phyloP scores from a whole-genome alignment of 768 basidiomycete species.

The Mycena pura region DNA sequence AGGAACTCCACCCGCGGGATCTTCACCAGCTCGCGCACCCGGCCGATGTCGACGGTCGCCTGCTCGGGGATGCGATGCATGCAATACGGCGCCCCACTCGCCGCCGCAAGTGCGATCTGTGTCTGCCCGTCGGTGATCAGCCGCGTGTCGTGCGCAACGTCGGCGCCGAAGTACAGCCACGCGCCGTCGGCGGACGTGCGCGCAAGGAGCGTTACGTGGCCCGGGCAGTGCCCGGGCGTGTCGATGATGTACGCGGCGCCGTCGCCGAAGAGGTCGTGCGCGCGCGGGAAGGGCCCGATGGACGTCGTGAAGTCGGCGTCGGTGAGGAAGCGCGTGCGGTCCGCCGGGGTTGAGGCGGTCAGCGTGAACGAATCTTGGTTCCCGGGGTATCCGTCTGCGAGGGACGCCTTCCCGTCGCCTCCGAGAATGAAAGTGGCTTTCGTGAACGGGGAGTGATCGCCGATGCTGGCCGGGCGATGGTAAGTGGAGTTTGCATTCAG shows the following conservation, averaged over 20 bases:
- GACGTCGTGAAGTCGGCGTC: conserved; percentile 40
- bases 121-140: conserved; percentile 52
- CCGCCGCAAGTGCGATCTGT: conserved; percentile 42
- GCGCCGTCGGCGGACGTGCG: conserved; percentile 59
- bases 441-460: conserved; percentile 53
- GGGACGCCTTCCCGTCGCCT: conserved; percentile 39
- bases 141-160: conserved; percentile 62
- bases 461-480: no score
- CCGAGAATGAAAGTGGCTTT: conserved; percentile 57
- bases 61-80: conserved; percentile 50
- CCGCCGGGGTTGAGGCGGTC: conserved; percentile 44
- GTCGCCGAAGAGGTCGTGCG: conserved; percentile 62
- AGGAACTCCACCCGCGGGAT: conserved; percentile 51
- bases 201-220: conserved; percentile 61
- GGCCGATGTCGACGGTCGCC: conserved; percentile 49
- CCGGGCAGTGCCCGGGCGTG: conserved; percentile 61
- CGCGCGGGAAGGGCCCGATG: conserved; percentile 58
- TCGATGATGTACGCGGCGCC: conserved; percentile 66
- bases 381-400: conserved; percentile 50
- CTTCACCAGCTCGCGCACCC: conserved; percentile 45
- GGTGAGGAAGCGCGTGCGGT: conserved; percentile 46
- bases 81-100: conserved; percentile 41
- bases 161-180: conserved; percentile 63
- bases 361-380: conserved; percentile 42
- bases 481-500: conserved; percentile 18